These are phyloP conservation scores for Massariosphaeria phaeospora DNA, from an alignment of 495 filamentous ascomycete species.

Conservation along the genomic window DNA sequence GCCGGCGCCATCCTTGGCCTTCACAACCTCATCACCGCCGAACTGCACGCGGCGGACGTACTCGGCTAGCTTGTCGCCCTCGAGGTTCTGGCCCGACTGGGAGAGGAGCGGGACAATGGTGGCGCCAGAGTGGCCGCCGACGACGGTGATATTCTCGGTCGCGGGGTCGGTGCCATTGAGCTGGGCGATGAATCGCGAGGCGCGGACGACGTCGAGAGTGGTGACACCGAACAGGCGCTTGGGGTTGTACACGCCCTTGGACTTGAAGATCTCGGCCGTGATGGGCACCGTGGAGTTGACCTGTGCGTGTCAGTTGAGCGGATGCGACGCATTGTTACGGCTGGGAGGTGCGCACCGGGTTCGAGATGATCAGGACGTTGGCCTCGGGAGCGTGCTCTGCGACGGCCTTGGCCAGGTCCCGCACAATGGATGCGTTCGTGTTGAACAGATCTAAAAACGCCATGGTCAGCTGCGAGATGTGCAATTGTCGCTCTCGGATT, in stretches of 20 bases:
- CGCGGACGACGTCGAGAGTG: conserved; percentile 97
- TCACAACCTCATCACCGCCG: conserved; percentile 98
- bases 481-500: not conserved
- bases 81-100: conserved; percentile 81
- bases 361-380: conserved; percentile 95
- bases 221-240: conserved; percentile 98
- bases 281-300: conserved; percentile 99
- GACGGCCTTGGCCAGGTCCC: conserved; percentile 93
- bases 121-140: conserved; percentile 94
- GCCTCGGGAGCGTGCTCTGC: conserved; percentile 86
- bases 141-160: conserved; percentile 87
- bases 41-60: conserved; percentile 97
- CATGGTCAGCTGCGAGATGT: not conserved
- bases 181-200: conserved; percentile 93
- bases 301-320: conserved; percentile 33
- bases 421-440: conserved; percentile 99
- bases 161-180: conserved; percentile 83
- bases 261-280: conserved; percentile 93
- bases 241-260: conserved; percentile 90
- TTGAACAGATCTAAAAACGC: conserved; percentile 83
- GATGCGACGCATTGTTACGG: not conserved
- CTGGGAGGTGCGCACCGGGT: conserved; percentile 59
- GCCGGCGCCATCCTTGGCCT: conserved; percentile 97
- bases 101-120: conserved; percentile 97
- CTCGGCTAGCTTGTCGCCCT: conserved; percentile 64